Evolutionary conservation across 768 basidiomycete genomes (phyloP), one percentile per base, ranked within the genome.

Genomic region (Boletus pseudopeckii): DNA sequence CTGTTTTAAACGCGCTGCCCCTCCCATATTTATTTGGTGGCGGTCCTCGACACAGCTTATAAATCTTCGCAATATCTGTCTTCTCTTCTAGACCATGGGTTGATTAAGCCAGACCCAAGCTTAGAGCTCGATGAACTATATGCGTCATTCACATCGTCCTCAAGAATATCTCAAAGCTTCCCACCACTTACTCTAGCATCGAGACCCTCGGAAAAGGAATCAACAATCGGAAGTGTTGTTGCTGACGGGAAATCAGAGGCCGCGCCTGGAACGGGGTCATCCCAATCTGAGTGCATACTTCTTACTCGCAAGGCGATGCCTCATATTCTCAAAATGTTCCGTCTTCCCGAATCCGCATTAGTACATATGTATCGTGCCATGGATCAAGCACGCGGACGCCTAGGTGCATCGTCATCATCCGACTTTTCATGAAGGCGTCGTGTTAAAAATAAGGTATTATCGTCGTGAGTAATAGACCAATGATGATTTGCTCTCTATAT

Each of bases 1-100:
- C 32, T 17, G 49, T 53, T 34, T 49, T 52, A 22, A 28, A 48
- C 14, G 20, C 17, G 15, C 43, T 36, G n/a, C 15, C 37, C 49
- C 17, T 53, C 22, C 45, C 41, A 42, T 22, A 13, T 40, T 36
- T 24, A 24, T 24, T 3, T 24, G 24, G 3, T 24, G 24, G 24
- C 24, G 24, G 37, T 46, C 28, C 32, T 3, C 7, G 38, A 52
- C 30, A 26, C 62, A 88, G 87, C 86, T 28, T 87, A 81, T 70
- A 85, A 79, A 72, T 78, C 86, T 32, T 85, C 90, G 9, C 74
- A 81, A 63, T 85, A 90, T 71, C 72, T 92, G 1, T 73, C 82
- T 59, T 74, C 73, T 26, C 79, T 92, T 45, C 64, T 90, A 40
- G 74, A 81, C 43, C 71, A 72, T 33, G 80, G 78, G 4, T 69